Conservation (phyloP, 225 moss, liverwort and hornwort genomes). For the Physcomitrellopsis africana region DNA sequence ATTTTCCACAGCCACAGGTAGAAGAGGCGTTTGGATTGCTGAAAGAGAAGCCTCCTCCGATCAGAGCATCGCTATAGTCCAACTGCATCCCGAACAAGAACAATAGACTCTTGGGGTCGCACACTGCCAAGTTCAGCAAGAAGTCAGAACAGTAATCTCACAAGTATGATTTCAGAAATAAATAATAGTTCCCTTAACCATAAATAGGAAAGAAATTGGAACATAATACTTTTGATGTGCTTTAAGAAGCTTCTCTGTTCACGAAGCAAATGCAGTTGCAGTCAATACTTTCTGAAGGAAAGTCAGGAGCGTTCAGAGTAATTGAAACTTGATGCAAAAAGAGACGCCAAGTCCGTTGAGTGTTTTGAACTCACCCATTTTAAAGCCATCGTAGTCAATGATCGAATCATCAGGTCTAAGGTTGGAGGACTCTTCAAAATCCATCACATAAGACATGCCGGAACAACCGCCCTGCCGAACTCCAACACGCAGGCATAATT, state of each 20-base stretch:
- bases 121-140: slow-evolving; percentile 47
- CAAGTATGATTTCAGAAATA: too few species aligned
- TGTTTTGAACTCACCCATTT: slow-evolving; percentile 45
- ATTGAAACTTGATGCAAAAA: not conserved
- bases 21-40: slow-evolving; percentile 78
- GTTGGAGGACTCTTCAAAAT: slow-evolving; percentile 69
- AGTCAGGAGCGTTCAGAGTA: not conserved
- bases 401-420: slow-evolving; percentile 65
- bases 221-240: too few species aligned
- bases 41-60: slow-evolving; percentile 83
- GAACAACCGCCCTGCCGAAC: slow-evolving; percentile 85
- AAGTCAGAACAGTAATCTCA: not conserved
- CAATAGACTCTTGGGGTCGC: slow-evolving; percentile 75
- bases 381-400: slow-evolving; percentile 71
- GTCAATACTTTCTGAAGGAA: not conserved
- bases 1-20: slow-evolving; percentile 81
- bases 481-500: slow-evolving; percentile 63
- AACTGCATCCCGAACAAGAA: slow-evolving; percentile 82
- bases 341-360: not conserved
- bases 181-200: too few species aligned
- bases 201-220: too few species aligned
- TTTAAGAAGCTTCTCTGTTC: too few species aligned
- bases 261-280: not conserved
- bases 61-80: slow-evolving; percentile 82
- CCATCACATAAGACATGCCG: slow-evolving; percentile 86